Base-by-base conservation (phyloP, 331 rosid species). In the Spiraea crenata region DNA sequence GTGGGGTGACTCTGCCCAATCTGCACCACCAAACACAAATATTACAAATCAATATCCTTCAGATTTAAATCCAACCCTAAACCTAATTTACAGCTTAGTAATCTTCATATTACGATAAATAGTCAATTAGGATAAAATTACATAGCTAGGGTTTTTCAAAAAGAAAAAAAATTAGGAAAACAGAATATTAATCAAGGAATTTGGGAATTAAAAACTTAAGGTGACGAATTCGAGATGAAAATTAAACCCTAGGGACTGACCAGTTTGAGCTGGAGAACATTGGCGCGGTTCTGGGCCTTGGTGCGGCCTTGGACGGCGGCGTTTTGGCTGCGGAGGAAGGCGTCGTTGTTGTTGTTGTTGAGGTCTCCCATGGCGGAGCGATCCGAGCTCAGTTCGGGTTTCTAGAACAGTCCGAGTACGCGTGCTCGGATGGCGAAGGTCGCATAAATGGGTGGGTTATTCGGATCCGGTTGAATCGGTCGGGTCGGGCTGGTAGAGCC, bases 1-100 rank as follows among this genome's bases (percentile, higher is more conserved):
- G 99, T 93, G 3, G 97, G 99, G 52, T 93, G 99, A 77, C 95
- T 89, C 91, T 89, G 96, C 69, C 99, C 99, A 73, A 93, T 93
- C 98, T 90, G 84, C 82, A 76, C 48, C 38, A 56, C 54, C 54
- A 72, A 34, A 31, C 9, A 56, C 48, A 60, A 34, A n/a, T 57
- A 41, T 37, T 58, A 49, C 19, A 31, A 41, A 70, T 70, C 66
- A 35, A 58, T 46, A 58, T 16, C 5, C 6, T 39, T 13, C 3
- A 40, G 14, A 15, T 11, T 52, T 7, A 54, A 25, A 19, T 39
- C 46, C 47, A n/a, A 5, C 50, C 1, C 37, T 39, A 50, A 15
- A 41, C 15, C 11, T 16, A 39, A 5, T 20, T 11, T 19, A 52
- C 68, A 11, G 71, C 58, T 48, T 5, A 44, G 3, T 14, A n/a